Percentiles rank a stretch among this genome's conserved stretches.
phyloP scores from a whole-genome alignment of 164 flowering plant genomes.

The Protea cynaroides region DNA sequence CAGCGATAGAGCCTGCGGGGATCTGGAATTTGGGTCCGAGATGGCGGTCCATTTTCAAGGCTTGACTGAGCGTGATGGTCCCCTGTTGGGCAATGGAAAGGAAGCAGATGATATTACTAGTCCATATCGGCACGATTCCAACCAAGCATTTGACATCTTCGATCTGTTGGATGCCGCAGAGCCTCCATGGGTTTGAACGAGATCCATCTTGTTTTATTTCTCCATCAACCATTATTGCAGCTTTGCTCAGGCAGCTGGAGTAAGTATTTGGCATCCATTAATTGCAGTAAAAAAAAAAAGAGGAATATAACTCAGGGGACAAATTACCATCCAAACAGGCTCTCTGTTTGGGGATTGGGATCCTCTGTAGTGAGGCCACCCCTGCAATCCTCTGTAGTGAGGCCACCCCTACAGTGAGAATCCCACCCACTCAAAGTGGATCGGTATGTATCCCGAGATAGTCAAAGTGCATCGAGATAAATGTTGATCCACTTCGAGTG shows the following conservation, averaged over 20 bases:
- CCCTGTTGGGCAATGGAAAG: conserved; percentile 49
- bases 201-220: conserved; percentile 38
- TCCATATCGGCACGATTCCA: conserved; percentile 51
- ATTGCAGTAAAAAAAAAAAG: too few relatives aligned
- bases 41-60: conserved; percentile 63
- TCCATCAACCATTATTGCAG: conserved; percentile 10
- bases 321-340: too few relatives aligned
- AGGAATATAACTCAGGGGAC: too few relatives aligned
- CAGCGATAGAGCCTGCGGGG: conserved; percentile 52
- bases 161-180: conserved; percentile 48
- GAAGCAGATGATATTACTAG: conserved; percentile 48
- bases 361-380: too few relatives aligned
- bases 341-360: too few relatives aligned
- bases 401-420: too few relatives aligned
- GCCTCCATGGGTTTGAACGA: conserved; percentile 32
- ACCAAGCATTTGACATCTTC: conserved; percentile 64
- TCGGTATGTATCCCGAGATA: too few relatives aligned
- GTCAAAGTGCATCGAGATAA: too few relatives aligned
- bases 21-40: conserved; percentile 52
- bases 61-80: conserved; percentile 63
- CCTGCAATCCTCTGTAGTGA: too few relatives aligned
- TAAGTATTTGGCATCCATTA: too few relatives aligned
- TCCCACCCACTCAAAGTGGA: too few relatives aligned
- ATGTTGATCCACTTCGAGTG: too few relatives aligned
- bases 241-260: conserved; percentile 12